Percentiles rank a stretch among this genome's conserved stretches.
Evolutionary conservation across 1,139 yeast genomes (phyloP).

Genomic region (Pichia sp.): DNA sequence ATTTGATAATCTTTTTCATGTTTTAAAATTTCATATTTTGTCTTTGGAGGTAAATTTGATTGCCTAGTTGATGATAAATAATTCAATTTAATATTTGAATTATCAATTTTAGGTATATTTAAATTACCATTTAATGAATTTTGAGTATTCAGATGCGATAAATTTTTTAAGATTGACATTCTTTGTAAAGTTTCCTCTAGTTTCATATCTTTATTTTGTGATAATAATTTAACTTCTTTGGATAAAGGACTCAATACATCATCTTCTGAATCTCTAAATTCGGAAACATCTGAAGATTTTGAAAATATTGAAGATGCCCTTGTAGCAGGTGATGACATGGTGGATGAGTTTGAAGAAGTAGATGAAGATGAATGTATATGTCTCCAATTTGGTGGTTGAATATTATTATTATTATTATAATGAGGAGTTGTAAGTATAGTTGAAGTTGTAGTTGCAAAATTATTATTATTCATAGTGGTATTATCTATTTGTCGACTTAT

Average conservation of each 20-base stretch:
- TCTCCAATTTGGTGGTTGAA: background rate
- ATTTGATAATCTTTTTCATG: conserved; percentile 53
- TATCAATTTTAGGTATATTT: background rate
- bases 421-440: background rate
- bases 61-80: conserved; percentile 53
- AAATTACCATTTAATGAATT: background rate
- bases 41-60: conserved; percentile 61
- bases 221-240: conserved; percentile 45
- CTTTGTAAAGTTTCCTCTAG: conserved; percentile 38
- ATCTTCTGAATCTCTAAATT: conserved; percentile 24
- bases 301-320: conserved; percentile 40
- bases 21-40: conserved; percentile 43
- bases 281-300: conserved; percentile 25
- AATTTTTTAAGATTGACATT: conserved; percentile 25
- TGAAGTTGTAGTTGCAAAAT: background rate
- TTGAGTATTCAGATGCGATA: conserved; percentile 11
- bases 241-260: conserved; percentile 27
- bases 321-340: conserved; percentile 31
- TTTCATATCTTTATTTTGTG: conserved; percentile 35
- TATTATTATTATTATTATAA: background rate
- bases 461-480: background rate
- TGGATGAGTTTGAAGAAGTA: conserved; percentile 11
- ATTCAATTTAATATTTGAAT: conserved; percentile 20
- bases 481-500: conserved; percentile 11
- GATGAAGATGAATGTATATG: conserved; percentile 2